Evolutionary conservation across 192 early-diverging fungal genomes (phyloP), one percentile per base, ranked within the genome.

Genomic region (Backusella morwellensis): DNA sequence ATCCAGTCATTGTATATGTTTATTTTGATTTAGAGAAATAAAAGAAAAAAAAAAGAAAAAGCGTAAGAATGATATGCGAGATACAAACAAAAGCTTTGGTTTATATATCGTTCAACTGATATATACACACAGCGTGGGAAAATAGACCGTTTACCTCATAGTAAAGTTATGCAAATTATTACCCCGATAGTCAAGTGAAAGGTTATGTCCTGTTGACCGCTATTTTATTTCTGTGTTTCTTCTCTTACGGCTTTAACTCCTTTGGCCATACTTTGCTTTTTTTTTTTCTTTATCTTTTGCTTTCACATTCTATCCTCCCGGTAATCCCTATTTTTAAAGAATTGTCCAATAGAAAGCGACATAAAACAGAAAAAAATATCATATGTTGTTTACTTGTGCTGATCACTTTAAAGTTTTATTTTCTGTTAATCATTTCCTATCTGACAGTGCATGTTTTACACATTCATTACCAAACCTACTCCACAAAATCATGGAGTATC

Each of bases 1-100:
- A 88, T 59, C 77, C 68, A 23, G 21, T 29, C 56, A 63, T 63
- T 63, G 1, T 56, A 56, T n/a, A 56, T 56, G 7, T 11, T 7
- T 23, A 3, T 21, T 56, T 7, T 23, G 23, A 11, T 56, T 26
- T 56, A 56, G 21, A 56, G 6, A 56, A 29, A 63, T 23, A 29
- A 12, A 29, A 59, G 32, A 59, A 59, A 26, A 63, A 23, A 3
- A 63, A 63, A 29, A 63, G 6, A 29, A 32, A 4, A 63, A 63
- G 56, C 9, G 26, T 63, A 63, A 63, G 56, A 63, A 29, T 63
- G 56, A 29, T 63, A 63, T 63, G 56, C 21, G 11, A 63, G 26
- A 63, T 63, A 29, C 29, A 63, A 63, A 63, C 56, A 63, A 63
- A 63, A 14, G 21, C 56, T 63, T 63, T 63, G 56, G 9, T 29